Percentiles rank a stretch among this genome's conserved stretches.
Evolutionary conservation across 2,329 filamentous ascomycete genomes (phyloP).

Genomic region (Phaeosphaeria sp.): DNA sequence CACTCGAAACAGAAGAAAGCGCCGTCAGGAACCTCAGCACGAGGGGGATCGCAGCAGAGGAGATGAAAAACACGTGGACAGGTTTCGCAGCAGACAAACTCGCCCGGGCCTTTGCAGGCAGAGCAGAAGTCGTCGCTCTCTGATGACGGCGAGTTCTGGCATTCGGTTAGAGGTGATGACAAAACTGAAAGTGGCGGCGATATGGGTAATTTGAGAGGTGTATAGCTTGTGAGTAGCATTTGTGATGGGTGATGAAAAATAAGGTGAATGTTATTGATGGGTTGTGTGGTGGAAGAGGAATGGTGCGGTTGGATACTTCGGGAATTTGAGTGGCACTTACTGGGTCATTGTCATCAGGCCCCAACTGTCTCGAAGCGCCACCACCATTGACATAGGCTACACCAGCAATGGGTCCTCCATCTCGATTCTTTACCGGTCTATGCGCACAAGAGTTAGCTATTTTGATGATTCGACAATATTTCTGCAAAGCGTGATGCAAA

Average conservation of each 20-base stretch:
- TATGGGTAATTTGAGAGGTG: conserved; percentile 41
- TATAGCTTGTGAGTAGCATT: conserved; percentile 41
- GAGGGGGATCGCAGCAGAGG: conserved; percentile 81
- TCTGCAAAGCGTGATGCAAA: conserved; percentile 27
- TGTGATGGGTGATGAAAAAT: conserved; percentile 38
- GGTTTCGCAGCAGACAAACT: conserved; percentile 91
- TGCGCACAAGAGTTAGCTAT: conserved; percentile 40
- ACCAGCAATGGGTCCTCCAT: conserved; percentile 68
- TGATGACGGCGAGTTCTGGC: conserved; percentile 47
- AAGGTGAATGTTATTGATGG: conserved; percentile 36
- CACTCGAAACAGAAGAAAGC: conserved; percentile 77
- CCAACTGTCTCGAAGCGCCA: conserved; percentile 68
- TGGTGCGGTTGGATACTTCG: conserved; percentile 51
- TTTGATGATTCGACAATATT: conserved; percentile 29
- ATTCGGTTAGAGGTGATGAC: conserved; percentile 50
- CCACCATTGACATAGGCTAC: conserved; percentile 59
- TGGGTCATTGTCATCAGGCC: conserved; percentile 63
- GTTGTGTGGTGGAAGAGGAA: conserved; percentile 46
- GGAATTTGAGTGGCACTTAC: conserved; percentile 56
- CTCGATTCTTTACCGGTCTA: conserved; percentile 79
- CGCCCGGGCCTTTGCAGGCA: conserved; percentile 81
- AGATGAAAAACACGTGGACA: conserved; percentile 92
- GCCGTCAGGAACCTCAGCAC: conserved; percentile 37
- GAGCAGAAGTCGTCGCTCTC: conserved; percentile 91
- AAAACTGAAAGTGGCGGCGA: conserved; percentile 44